phyloP scores from a whole-genome alignment of 345 rosid genomes.

The Populus ilicifolia region DNA sequence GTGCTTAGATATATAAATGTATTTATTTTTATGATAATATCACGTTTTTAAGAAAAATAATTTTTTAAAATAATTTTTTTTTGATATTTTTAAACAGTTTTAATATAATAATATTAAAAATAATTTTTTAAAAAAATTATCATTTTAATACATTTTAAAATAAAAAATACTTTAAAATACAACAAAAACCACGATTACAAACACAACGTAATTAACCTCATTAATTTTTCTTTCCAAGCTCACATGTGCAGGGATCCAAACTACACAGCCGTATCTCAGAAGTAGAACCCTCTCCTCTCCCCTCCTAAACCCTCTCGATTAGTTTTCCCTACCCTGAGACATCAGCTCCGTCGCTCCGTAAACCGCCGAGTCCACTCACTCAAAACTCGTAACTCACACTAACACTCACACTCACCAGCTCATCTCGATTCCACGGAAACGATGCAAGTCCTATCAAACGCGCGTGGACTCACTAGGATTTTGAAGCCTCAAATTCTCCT shows the following conservation, averaged over 20 bases:
- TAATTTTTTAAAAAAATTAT: no score
- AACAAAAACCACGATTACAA: no score
- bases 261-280: not conserved
- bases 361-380: conserved; percentile 13
- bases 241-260: conserved; percentile 2
- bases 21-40: no score
- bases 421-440: not conserved
- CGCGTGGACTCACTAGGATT: conserved; percentile 38
- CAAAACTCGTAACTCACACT: not conserved
- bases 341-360: not conserved
- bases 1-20: no score
- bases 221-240: no score
- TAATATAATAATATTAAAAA: no score
- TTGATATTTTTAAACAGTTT: no score
- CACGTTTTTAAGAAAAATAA: rapidly evolving
- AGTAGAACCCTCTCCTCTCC: not conserved
- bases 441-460: conserved; percentile 44
- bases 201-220: no score
- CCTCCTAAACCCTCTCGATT: not conserved
- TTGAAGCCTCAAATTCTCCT: conserved; percentile 26
- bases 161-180: no score
- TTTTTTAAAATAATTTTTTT: no score
- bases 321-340: not conserved
- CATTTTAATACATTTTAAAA: no score
- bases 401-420: not conserved